Evolutionary conservation across 2,329 filamentous ascomycete genomes (phyloP).

Genomic region (Fusarium humuli): DNA sequence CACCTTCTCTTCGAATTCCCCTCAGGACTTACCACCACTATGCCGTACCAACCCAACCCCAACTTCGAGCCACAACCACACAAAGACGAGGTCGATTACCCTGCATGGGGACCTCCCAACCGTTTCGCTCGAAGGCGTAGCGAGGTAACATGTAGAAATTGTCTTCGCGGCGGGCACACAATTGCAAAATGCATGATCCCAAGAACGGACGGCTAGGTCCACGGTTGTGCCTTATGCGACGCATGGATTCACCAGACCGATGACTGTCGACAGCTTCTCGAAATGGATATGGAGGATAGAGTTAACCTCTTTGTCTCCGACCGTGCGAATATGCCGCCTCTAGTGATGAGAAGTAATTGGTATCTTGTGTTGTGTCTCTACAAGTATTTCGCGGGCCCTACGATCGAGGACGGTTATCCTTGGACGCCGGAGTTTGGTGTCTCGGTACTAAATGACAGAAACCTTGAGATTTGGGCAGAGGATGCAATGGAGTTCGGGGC

Average conservation of each 20-base stretch:
- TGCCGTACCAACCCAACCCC: not conserved
- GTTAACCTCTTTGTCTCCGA: not conserved
- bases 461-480: not conserved
- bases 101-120: not conserved
- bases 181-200: not conserved
- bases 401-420: not conserved
- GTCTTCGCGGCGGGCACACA: not conserved
- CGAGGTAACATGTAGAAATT: not conserved
- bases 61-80: not conserved
- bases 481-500: not conserved
- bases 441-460: not conserved
- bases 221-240: not conserved
- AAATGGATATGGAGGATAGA: no score
- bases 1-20: no score
- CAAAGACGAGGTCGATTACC: not conserved
- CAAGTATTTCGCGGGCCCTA: not conserved
- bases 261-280: not conserved
- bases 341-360: not conserved
- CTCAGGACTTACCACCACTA: not conserved
- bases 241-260: not conserved
- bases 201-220: not conserved
- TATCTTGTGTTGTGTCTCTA: not conserved
- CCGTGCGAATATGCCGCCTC: not conserved
- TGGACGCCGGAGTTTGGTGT: not conserved
- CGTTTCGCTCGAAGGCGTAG: not conserved